Evolutionary conservation across 139 green algal genomes (phyloP), one percentile per base, ranked within the genome.

Genomic region (Picochlorum sp.): DNA sequence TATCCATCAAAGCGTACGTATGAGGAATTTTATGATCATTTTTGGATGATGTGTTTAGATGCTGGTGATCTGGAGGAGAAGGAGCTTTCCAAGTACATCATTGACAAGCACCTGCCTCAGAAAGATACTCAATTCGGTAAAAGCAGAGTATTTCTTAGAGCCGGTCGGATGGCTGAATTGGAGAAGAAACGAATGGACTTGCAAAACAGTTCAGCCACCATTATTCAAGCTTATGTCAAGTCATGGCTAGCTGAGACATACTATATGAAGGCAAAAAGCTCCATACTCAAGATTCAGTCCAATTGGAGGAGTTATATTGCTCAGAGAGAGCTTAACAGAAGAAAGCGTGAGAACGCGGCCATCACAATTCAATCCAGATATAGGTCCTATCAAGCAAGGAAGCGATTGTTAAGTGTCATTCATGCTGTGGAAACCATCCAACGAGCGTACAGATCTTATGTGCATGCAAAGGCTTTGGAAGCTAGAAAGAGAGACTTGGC

Each of bases 21-120:
- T 68, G 69, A 81, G 16, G 91, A 95, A 55, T 98, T 98, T 82
- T 81, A 95, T 16, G 91, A 97, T 66, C 84, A 95, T 70, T 98
- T 97, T 76, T 94, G 86, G 82, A 77, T 81, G 44, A 81, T 98
- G 37, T 77, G 69, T n/a, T 79, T 83, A 0, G 70, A 88, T 56
- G 41, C 78, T 65, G 74, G 47, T 28, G 72, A 78, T 57, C 54
- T 77, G 61, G 77, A 88, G 49, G 84, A 93, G 59, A 59, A 63
- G 49, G 13, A 16, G 18, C 13, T 70, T 10, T 38, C 65, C 41
- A 50, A 59, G 10, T 21, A 31, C 6, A 38, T 77, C 3, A 30
- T 77, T 67, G 52, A 20, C 14, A 10, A 52, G 6, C 52, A 66
- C 41, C 64, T 77, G 57, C 45, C 62, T 31, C 31, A 72, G 9